Percentiles rank a stretch among this genome's conserved stretches.
These are phyloP conservation scores for Oryza rufipogon DNA, from an alignment of 176 grass and related monocot species.

Conservation along the genomic window DNA sequence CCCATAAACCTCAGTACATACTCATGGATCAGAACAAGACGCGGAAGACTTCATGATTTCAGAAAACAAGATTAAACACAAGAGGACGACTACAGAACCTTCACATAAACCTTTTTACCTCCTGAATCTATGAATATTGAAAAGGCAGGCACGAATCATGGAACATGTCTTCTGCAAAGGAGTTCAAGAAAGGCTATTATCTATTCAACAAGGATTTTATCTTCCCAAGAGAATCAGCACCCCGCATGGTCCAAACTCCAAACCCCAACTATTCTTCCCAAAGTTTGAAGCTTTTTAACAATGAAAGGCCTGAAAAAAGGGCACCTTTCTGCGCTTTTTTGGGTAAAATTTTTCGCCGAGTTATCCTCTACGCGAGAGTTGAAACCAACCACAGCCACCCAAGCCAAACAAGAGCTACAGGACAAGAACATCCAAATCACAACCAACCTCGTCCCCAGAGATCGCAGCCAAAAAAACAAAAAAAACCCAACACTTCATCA, in stretches of 20 bases:
- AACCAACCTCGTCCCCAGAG: neutral
- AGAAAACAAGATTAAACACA: neutral
- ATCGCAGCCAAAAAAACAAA: conserved; percentile 5
- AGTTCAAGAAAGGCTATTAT: neutral
- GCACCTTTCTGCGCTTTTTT: neutral
- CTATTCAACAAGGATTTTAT: conserved; percentile 14
- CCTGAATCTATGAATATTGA: neutral
- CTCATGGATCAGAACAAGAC: conserved; percentile 8
- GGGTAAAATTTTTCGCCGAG: neutral
- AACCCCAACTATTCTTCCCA: neutral
- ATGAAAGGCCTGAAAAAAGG: neutral
- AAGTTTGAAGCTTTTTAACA: conserved; percentile 22
- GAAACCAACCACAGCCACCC: conserved; percentile 38
- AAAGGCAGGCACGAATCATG: neutral
- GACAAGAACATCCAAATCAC: conserved; percentile 35
- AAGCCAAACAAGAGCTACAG: conserved; percentile 21
- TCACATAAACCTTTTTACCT: conserved; percentile 14
- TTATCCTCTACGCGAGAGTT: conserved; percentile 22
- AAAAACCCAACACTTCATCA: neutral
- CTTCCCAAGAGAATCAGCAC: conserved; percentile 18
- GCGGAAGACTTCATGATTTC: neutral
- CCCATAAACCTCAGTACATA: neutral
- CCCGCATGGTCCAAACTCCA: conserved; percentile 5
- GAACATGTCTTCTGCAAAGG: neutral
- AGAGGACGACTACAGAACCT: neutral